Base-by-base conservation (phyloP, 2,329 filamentous ascomycete genomes). In the Colletotrichum lupini region DNA sequence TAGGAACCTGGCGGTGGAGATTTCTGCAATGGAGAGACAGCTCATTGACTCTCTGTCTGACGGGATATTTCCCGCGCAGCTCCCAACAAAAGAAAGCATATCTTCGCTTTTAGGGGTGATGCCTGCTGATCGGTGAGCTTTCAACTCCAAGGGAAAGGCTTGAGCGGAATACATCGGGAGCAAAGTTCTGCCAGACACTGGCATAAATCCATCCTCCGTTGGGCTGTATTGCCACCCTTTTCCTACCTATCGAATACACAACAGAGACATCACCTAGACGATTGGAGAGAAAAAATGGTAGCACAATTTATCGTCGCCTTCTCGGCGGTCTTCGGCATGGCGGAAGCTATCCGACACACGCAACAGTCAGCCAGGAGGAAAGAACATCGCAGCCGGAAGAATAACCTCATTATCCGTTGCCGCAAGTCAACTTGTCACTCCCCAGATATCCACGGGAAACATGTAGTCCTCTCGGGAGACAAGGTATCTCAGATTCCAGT, bases 1-100 rank as follows among this genome's bases (percentile, higher is more conserved):
- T 22, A 19, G 19, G 42, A 11, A 69, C 32, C 16, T 26, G n/a
- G 28, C 8, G 32, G 52, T 57, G 67, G 60, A 64, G 35, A 69
- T 58, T 32, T 57, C 59, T 69, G 67, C 59, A 58, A 26, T 46
- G 53, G 53, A 69, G 28, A 69, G 35, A 64, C 67, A 64, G 32
- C 26, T 64, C 59, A 57, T 64, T 28, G 60, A 35, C 49, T 49
- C 8, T 49, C 59, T 69, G 61, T 52, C 67, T 37, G 53, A 69
- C 59, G 59, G 60, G 53, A 22, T 49, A 32, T 42, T 58, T 24
- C 46, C 67, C 42, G 42, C 52, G 59, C 59, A 64, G 67, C 52
- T 68, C 46, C 52, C 67, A 64, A 37, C 52, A 69, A 58, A 69
- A 69, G 67, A 69, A 69, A 69, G 35, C 32, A n/a, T 68, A 76